Percentiles rank a stretch among this genome's conserved stretches.
Evolutionary conservation across 768 basidiomycete species (phyloP).

Genomic region (Melanogaster broomeanus): DNA sequence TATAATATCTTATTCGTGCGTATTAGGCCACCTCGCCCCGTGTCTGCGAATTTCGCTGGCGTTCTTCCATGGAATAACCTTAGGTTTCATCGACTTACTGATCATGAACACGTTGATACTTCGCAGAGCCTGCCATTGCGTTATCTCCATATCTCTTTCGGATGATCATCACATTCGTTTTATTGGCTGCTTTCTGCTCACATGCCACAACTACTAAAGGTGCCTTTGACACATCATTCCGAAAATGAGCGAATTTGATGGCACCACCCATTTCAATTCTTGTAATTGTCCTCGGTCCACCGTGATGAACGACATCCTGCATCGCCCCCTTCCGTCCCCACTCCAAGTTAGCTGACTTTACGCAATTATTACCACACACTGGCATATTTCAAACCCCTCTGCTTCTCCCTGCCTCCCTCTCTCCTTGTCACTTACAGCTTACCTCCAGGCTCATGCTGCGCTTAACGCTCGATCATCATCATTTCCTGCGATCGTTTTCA

Average conservation of each 20-base stretch:
- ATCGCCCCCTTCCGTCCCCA: conserved; percentile 16
- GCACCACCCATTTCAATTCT: no score
- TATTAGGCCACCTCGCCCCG: conserved; percentile 5
- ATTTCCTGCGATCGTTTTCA: not conserved
- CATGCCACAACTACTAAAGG: not conserved
- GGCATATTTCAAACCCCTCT: conserved; percentile 16
- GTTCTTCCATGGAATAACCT: not conserved
- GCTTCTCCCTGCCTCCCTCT: conserved; percentile 12
- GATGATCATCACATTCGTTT: no score
- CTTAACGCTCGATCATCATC: not conserved
- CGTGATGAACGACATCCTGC: conserved; percentile 14
- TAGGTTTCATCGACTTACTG: not conserved
- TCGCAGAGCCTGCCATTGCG: not conserved
- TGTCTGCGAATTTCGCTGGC: not conserved
- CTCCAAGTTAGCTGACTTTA: conserved; percentile 28
- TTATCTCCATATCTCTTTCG: not conserved
- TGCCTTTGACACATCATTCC: conserved; percentile 10
- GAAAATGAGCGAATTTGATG: conserved; percentile 8
- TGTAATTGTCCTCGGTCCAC: conserved; percentile 12
- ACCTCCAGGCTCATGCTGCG: no score
- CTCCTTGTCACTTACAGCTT: not conserved
- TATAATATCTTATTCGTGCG: conserved; percentile 1
- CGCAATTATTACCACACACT: conserved; percentile 32
- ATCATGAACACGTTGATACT: not conserved
- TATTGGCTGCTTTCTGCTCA: no score